These are phyloP conservation scores for Hansenula lynferdii DNA, from an alignment of 1,139 yeast genomes.

Conservation along the genomic window DNA sequence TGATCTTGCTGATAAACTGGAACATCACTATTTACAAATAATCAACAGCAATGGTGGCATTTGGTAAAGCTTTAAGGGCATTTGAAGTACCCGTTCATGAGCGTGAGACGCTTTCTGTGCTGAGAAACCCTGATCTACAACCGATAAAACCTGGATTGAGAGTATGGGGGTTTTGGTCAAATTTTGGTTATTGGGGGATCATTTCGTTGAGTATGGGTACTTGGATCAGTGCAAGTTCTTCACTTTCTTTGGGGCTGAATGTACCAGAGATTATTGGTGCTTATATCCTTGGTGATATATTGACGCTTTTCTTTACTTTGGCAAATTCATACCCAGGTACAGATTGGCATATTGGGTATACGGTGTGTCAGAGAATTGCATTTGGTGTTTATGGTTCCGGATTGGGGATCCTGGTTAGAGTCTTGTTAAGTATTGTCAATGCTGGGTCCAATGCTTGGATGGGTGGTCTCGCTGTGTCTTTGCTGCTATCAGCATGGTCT, in stretches of 20 bases:
- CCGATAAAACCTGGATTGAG: constrained; percentile 31
- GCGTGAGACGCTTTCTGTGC: constrained; percentile 25
- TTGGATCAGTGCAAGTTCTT: constrained; percentile 37
- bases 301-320: constrained; percentile 33
- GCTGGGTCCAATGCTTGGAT: constrained; percentile 38
- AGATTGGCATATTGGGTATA: constrained; percentile 42
- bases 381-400: constrained; percentile 41
- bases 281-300: constrained; percentile 37
- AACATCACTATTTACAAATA: too few relatives aligned
- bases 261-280: constrained; percentile 36
- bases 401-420: constrained; percentile 37
- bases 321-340: constrained; percentile 40
- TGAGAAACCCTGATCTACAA: constrained; percentile 32
- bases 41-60: neutral
- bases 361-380: constrained; percentile 38
- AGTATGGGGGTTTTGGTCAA: constrained; percentile 38
- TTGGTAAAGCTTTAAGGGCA: constrained; percentile 6
- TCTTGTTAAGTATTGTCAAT: constrained; percentile 36
- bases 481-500: constrained; percentile 32
- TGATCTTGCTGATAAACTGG: too few relatives aligned
- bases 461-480: constrained; percentile 34
- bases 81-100: constrained; percentile 29
- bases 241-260: constrained; percentile 34
- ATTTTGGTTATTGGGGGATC: constrained; percentile 37
- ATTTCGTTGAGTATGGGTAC: constrained; percentile 35